phyloP scores from a whole-genome alignment of 192 early-diverging fungal genomes.

The Backusella circina region DNA sequence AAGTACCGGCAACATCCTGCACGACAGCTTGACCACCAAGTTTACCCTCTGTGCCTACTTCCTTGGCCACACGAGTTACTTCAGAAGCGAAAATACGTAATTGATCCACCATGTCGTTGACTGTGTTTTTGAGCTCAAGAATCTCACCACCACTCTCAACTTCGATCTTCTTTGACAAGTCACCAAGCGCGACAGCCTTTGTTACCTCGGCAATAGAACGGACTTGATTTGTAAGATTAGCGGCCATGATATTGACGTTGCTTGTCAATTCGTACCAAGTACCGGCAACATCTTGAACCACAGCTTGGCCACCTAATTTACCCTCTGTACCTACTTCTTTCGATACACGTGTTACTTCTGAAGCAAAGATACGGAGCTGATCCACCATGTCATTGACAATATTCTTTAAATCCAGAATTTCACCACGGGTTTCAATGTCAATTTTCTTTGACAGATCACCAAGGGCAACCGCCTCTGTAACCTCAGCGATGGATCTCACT shows the following conservation, averaged over 20 bases:
- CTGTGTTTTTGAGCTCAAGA: conserved; percentile 44
- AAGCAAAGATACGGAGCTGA: conserved; percentile 56
- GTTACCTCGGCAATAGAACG: conserved; percentile 47
- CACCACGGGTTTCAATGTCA: conserved; percentile 47
- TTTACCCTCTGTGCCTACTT: conserved; percentile 59
- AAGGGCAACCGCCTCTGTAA: conserved; percentile 49
- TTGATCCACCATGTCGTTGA: conserved; percentile 67
- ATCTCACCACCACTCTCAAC: conserved; percentile 49
- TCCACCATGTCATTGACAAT: conserved; percentile 68
- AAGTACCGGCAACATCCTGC: conserved; percentile 57
- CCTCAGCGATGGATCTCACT: conserved; percentile 58
- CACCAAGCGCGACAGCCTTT: conserved; percentile 44
- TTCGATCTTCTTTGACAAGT: conserved; percentile 36
- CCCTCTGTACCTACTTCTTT: conserved; percentile 69
- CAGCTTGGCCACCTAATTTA: conserved; percentile 74
- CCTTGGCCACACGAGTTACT: conserved; percentile 57
- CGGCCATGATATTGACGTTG: conserved; percentile 54
- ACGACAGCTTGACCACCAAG: conserved; percentile 57
- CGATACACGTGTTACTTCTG: conserved; percentile 62
- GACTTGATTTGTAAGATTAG: conserved; percentile 47
- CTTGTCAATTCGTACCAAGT: conserved; percentile 72
- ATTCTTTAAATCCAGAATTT: conserved; percentile 55
- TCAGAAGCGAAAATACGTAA: conserved; percentile 58
- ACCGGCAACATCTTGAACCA: conserved; percentile 67
- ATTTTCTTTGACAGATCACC: conserved; percentile 52